Conservation (phyloP, 2,329 filamentous ascomycete genomes). For the Teratosphaeria destructans region DNA sequence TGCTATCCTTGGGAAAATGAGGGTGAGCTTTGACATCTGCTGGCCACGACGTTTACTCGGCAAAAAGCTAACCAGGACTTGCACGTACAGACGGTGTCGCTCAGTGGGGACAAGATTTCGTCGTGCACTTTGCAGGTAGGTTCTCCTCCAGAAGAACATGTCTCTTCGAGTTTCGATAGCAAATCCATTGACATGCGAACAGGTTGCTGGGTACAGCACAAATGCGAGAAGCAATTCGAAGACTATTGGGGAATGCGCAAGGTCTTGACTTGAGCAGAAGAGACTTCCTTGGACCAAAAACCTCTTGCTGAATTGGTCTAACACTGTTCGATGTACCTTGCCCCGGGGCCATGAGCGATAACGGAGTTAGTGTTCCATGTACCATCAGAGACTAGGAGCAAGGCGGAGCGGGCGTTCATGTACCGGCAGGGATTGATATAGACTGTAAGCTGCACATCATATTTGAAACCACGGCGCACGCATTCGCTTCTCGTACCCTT, state of each 20-base stretch:
- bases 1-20: neutral
- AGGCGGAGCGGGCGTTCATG: too few species aligned
- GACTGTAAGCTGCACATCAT: too few species aligned
- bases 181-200: neutral
- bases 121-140: neutral
- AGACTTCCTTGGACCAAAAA: conserved; percentile 9
- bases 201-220: neutral
- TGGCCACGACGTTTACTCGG: neutral
- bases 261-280: neutral
- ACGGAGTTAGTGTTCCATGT: too few species aligned
- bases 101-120: neutral
- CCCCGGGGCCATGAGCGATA: too few species aligned
- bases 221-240: neutral
- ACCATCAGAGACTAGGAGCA: too few species aligned
- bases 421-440: too few species aligned
- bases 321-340: too few species aligned
- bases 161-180: too few species aligned
- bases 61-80: neutral
- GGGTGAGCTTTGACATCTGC: neutral
- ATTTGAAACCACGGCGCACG: too few species aligned
- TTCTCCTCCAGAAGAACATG: neutral
- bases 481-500: too few species aligned
- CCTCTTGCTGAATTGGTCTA: too few species aligned
- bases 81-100: neutral
- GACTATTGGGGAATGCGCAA: neutral